Conservation (phyloP, 116 monocot genomes). For the Phalaenopsis hybrid region DNA sequence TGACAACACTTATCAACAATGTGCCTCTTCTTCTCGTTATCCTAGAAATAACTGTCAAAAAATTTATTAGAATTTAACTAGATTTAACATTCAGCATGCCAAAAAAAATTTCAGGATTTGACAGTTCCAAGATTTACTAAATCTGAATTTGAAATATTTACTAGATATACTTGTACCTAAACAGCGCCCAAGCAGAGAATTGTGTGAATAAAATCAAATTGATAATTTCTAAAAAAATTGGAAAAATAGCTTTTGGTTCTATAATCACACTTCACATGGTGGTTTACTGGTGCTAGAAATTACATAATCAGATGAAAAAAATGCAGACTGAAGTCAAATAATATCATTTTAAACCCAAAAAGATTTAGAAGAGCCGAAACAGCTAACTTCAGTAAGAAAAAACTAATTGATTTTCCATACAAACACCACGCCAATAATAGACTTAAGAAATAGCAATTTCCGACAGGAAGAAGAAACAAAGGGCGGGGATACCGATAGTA, state of each 20-base stretch:
- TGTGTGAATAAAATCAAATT: background rate
- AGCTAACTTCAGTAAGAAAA: background rate
- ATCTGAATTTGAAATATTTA: too few species aligned
- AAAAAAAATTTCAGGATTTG: too few species aligned
- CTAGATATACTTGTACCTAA: too few species aligned
- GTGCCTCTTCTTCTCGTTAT: too few species aligned
- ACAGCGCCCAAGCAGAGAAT: too few species aligned
- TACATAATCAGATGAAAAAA: background rate
- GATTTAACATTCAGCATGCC: too few species aligned
- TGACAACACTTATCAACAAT: too few species aligned
- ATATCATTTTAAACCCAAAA: background rate
- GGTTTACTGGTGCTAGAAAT: background rate
- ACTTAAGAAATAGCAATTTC: background rate
- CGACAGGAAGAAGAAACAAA: background rate
- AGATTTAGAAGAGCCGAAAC: background rate
- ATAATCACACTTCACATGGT: background rate
- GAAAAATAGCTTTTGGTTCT: background rate
- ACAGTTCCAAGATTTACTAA: too few species aligned
- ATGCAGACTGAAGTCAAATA: background rate
- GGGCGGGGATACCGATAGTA: conserved; percentile 40
- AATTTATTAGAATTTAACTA: too few species aligned
- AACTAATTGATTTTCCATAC: background rate
- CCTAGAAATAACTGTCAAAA: too few species aligned
- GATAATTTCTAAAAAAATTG: background rate
- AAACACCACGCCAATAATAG: background rate